phyloP scores from a whole-genome alignment of 2,329 filamentous ascomycete genomes.

The Trichoderma aggressivum region DNA sequence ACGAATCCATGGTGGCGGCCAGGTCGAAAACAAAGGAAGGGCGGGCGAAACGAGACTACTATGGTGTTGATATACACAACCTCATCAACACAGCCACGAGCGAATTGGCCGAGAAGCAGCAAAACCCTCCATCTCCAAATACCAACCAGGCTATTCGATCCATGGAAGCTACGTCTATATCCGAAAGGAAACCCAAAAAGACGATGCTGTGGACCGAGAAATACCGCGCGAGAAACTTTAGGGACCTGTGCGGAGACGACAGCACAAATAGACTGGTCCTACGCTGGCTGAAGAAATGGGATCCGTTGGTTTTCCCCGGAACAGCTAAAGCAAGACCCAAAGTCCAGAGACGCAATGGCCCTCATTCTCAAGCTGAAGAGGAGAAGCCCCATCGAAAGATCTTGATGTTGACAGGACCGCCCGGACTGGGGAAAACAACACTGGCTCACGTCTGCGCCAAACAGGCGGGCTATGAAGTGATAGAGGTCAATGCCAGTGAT shows the following conservation, averaged over 20 bases:
- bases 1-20: slow-evolving; percentile 65
- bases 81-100: slow-evolving; percentile 69
- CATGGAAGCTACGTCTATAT: slow-evolving; percentile 35
- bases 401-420: slow-evolving; percentile 83
- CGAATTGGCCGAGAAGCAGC: slow-evolving; percentile 46
- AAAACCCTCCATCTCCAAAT: slow-evolving; percentile 20
- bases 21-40: slow-evolving; percentile 65
- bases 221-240: slow-evolving; percentile 87
- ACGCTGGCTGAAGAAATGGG: slow-evolving; percentile 93
- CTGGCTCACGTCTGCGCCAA: slow-evolving; percentile 91
- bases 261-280: slow-evolving; percentile 86
- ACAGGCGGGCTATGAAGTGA: slow-evolving; percentile 92
- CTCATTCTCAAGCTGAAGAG: slow-evolving; percentile 49
- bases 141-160: slow-evolving; percentile 38
- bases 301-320: slow-evolving; percentile 84
- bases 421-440: slow-evolving; percentile 93
- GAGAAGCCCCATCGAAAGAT: slow-evolving; percentile 84
- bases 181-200: slow-evolving; percentile 42
- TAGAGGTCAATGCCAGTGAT: slow-evolving; percentile 98
- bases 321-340: slow-evolving; percentile 57
- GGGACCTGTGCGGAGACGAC: slow-evolving; percentile 92
- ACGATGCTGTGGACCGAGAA: slow-evolving; percentile 92
- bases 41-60: slow-evolving; percentile 72
- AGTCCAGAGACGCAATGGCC: slow-evolving; percentile 40
- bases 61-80: slow-evolving; percentile 86